phyloP scores from a whole-genome alignment of 805 yeast species.

The Groenewaldozyma tartarivorans region DNA sequence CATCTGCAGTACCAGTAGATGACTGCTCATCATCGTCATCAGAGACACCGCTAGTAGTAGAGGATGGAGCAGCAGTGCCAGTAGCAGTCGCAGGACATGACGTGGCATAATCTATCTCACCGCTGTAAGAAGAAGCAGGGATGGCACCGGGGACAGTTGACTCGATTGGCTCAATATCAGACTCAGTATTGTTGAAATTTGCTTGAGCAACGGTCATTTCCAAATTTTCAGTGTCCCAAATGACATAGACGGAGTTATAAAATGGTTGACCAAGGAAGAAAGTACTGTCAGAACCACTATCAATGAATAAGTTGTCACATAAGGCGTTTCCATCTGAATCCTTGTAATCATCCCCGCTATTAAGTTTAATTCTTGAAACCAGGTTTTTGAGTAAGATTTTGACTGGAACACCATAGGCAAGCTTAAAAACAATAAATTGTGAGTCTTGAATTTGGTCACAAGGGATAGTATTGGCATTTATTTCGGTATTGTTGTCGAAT shows the following conservation, averaged over 20 bases:
- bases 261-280: constrained; percentile 48
- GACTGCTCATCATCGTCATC: too few species aligned
- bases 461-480: too few species aligned
- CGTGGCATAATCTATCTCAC: too few species aligned
- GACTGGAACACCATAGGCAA: constrained; percentile 18
- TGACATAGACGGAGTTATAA: constrained; percentile 52
- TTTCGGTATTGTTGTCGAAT: too few species aligned
- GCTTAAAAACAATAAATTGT: too few species aligned
- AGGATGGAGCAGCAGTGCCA: too few species aligned
- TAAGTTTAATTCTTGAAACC: background rate
- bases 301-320: constrained; percentile 8
- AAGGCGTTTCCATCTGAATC: constrained; percentile 6
- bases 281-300: background rate
- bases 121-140: constrained; percentile 1
- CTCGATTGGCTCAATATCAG: constrained; percentile 19
- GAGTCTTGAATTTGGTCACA: too few species aligned
- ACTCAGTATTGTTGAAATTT: constrained; percentile 16
- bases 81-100: too few species aligned
- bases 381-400: constrained; percentile 11
- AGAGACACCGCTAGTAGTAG: too few species aligned
- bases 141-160: constrained; percentile 8
- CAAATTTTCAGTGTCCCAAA: constrained; percentile 51
- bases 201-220: constrained; percentile 49
- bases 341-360: background rate
- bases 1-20: too few species aligned